Percentiles rank a stretch among this genome's conserved stretches.
Evolutionary conservation across 2,329 filamentous ascomycete species (phyloP).

Genomic region (Paraphaeosphaeria minitans): DNA sequence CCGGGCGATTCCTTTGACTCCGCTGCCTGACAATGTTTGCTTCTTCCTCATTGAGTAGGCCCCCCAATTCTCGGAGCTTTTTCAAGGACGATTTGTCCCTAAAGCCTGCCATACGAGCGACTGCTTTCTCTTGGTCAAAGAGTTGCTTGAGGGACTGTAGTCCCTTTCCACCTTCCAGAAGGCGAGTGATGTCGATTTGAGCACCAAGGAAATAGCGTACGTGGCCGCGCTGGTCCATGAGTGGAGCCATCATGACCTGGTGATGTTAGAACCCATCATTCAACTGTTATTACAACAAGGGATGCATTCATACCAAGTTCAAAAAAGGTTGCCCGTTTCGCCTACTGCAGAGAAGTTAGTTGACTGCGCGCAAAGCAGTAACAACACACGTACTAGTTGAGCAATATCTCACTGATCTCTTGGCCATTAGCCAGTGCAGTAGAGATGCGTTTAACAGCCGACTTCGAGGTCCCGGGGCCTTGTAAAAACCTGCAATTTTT

Average conservation of each 20-base stretch:
- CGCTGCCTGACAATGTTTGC: slow-evolving; percentile 61
- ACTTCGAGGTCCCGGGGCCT: slow-evolving; percentile 69
- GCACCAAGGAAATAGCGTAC: slow-evolving; percentile 73
- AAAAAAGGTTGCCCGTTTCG: slow-evolving; percentile 74
- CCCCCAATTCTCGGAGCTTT: slow-evolving; percentile 31
- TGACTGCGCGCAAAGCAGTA: background rate
- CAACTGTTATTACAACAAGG: too few relatives aligned
- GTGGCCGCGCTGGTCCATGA: slow-evolving; percentile 67
- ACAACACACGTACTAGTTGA: slow-evolving; percentile 65
- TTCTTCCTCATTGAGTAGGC: slow-evolving; percentile 43
- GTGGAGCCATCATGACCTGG: slow-evolving; percentile 64
- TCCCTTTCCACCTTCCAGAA: slow-evolving; percentile 68
- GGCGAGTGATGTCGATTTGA: slow-evolving; percentile 70
- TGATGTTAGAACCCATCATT: slow-evolving; percentile 1
- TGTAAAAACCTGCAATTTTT: slow-evolving; percentile 78
- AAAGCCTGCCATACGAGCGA: background rate
- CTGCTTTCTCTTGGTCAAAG: slow-evolving; percentile 34
- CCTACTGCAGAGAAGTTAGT: slow-evolving; percentile 48
- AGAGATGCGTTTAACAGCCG: slow-evolving; percentile 65
- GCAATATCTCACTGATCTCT: slow-evolving; percentile 72
- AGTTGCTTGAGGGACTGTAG: slow-evolving; percentile 64
- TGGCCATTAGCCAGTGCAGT: slow-evolving; percentile 64
- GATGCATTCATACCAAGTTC: slow-evolving; percentile 60
- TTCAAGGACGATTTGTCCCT: slow-evolving; percentile 25
- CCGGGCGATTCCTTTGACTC: slow-evolving; percentile 54